Evolutionary conservation across 2,329 filamentous ascomycete species (phyloP), one percentile per base, ranked within the genome.

Genomic region (Fusarium sp.): DNA sequence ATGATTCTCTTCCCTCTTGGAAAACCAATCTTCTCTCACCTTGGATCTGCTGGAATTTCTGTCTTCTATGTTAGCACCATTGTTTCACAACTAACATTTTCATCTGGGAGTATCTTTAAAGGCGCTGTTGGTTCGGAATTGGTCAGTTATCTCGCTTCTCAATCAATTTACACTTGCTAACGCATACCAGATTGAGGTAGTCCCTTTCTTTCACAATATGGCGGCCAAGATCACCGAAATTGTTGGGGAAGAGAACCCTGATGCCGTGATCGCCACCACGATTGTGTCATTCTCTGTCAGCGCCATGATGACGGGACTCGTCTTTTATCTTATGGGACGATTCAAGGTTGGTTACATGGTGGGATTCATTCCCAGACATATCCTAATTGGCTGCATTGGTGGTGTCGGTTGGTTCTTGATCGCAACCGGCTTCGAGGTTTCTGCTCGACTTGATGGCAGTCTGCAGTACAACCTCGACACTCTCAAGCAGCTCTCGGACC

Each of bases 51-150:
- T 58, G 96, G 96, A 24, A 97, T 99, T 57, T 97, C 96, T 1
- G 98, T 99, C 80, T 99, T 98, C 82, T 99, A 98, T 78, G 93
- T 99, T 72, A 98, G 94, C 84, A 98, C 94, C 59, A 97, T 99
- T 67, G 88, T 98, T 40, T 92, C 96, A 0, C 96, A 99, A 77
- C 80, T 99, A 52, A 92, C 94, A 17, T 98, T 95, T 77, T 98
- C 95, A 1, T 86, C 87, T 21, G 92, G 94, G 1, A 98, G 94
- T 75, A 90, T 93, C 34, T 99, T 99, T 82, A 91, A 88, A 70
- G 95, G 96, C 17, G 94, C 93, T 5, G 90, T 99, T 62, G 96
- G 96, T 7, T 98, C 96, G 4, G 96, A 99, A 79, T 91, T 99
- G 90, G 89, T 91, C 81, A 70, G 85, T 79, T 13, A 19, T 15